phyloP scores from a whole-genome alignment of 805 yeast genomes.

The Lipomyces orientalis region DNA sequence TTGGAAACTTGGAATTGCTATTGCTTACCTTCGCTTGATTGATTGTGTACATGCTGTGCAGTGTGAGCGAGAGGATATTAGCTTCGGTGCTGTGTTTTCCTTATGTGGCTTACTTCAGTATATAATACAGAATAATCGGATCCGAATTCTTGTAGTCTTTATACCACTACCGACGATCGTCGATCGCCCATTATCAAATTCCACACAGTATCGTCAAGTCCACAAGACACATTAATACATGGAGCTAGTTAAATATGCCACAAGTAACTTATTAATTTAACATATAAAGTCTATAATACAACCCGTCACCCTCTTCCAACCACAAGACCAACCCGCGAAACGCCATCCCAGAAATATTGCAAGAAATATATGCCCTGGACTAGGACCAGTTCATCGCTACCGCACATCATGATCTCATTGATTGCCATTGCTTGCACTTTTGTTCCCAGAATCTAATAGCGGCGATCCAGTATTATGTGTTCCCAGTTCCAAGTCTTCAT shows the following conservation, averaged over 20 bases:
- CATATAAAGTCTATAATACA: background rate
- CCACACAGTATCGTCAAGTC: too few species aligned
- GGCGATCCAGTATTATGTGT: background rate
- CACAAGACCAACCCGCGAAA: background rate
- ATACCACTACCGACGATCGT: too few species aligned
- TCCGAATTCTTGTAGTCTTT: background rate
- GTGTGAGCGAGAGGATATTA: background rate
- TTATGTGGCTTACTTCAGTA: too few species aligned
- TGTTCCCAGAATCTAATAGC: background rate
- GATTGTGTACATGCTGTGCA: background rate
- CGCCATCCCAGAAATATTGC: background rate
- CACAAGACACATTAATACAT: too few species aligned
- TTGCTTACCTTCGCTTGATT: background rate
- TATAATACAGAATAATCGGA: background rate
- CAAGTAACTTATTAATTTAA: background rate
- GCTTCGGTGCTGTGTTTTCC: background rate
- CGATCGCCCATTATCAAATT: too few species aligned
- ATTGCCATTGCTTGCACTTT: background rate
- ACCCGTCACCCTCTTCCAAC: background rate
- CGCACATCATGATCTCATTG: background rate
- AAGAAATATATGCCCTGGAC: background rate
- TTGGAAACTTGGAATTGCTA: background rate
- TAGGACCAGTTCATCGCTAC: background rate
- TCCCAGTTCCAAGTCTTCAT: conserved; percentile 21
- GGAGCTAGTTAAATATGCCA: too few species aligned